phyloP scores from a whole-genome alignment of 176 grass and related monocot genomes.

The Bothriochloa decipiens region DNA sequence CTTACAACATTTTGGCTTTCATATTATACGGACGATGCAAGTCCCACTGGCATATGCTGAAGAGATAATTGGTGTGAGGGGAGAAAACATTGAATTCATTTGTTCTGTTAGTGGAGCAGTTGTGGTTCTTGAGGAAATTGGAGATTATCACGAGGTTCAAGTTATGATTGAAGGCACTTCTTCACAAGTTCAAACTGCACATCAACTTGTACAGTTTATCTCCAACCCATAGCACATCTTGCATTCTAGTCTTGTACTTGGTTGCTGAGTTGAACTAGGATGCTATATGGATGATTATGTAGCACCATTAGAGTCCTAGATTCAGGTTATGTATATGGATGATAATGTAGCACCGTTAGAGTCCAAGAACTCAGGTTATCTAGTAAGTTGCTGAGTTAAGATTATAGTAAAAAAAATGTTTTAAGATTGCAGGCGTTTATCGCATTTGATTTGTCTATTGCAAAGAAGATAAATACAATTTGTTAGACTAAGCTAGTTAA shows the following conservation, averaged over 20 bases:
- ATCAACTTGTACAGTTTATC: constrained; percentile 73
- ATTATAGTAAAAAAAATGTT: not conserved
- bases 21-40: constrained; percentile 78
- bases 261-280: constrained; percentile 14
- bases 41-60: constrained; percentile 70
- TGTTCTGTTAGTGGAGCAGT: constrained; percentile 59
- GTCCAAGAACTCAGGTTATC: not conserved
- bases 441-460: not conserved
- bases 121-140: constrained; percentile 64
- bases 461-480: not conserved
- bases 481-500: not conserved
- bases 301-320: not conserved
- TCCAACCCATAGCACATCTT: not conserved
- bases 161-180: constrained; percentile 72
- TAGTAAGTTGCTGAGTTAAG: not conserved
- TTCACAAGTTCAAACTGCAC: constrained; percentile 72
- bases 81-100: constrained; percentile 68
- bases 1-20: constrained; percentile 39
- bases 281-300: not conserved
- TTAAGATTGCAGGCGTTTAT: not conserved
- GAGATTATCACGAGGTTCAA: constrained; percentile 54
- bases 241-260: constrained; percentile 3
- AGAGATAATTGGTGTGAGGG: constrained; percentile 69
- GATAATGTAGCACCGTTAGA: no score
- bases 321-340: no score